Percentiles rank a stretch among this genome's conserved stretches.
Evolutionary conservation across 1,139 yeast species (phyloP).

Genomic region (Suhomyces guaymorum): DNA sequence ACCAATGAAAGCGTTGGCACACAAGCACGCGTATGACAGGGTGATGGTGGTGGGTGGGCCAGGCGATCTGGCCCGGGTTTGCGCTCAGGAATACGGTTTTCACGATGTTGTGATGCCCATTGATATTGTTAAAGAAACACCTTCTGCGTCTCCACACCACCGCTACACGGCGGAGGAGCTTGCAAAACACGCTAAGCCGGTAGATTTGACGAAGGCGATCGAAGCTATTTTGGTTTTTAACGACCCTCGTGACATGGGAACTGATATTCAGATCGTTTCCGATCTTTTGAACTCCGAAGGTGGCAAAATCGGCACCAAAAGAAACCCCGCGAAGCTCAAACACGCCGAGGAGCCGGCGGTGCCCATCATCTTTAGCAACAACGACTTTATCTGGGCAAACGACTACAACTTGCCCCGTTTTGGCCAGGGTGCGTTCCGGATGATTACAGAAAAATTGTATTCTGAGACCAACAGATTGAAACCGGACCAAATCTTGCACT

Average conservation of each 20-base stretch:
- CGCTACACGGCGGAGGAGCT: constrained; percentile 52
- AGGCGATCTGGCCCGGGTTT: constrained; percentile 64
- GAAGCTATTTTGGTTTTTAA: constrained; percentile 86
- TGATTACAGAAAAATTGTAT: constrained; percentile 64
- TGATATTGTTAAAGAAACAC: constrained; percentile 61
- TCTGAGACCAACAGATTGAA: constrained; percentile 54
- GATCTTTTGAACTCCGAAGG: constrained; percentile 67
- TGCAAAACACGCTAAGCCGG: constrained; percentile 41
- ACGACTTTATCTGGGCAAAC: constrained; percentile 90
- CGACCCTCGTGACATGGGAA: constrained; percentile 89
- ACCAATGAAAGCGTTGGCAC: constrained; percentile 69
- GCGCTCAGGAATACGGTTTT: constrained; percentile 81
- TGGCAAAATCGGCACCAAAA: constrained; percentile 67
- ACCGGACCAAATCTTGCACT: constrained; percentile 40
- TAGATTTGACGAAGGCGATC: constrained; percentile 44
- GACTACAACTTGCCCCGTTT: constrained; percentile 77
- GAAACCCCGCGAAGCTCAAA: constrained; percentile 24
- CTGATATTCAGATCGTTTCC: constrained; percentile 75
- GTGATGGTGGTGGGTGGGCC: constrained; percentile 87
- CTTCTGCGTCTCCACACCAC: constrained; percentile 75
- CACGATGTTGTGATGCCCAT: constrained; percentile 72
- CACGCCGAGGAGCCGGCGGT: constrained; percentile 52
- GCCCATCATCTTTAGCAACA: constrained; percentile 83
- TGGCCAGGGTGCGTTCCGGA: constrained; percentile 90
- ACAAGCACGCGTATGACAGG: constrained; percentile 46